Evolutionary conservation across 1,284 basidiomycete species (phyloP), one percentile per base, ranked within the genome.

Genomic region (Apiotrichum gracile): DNA sequence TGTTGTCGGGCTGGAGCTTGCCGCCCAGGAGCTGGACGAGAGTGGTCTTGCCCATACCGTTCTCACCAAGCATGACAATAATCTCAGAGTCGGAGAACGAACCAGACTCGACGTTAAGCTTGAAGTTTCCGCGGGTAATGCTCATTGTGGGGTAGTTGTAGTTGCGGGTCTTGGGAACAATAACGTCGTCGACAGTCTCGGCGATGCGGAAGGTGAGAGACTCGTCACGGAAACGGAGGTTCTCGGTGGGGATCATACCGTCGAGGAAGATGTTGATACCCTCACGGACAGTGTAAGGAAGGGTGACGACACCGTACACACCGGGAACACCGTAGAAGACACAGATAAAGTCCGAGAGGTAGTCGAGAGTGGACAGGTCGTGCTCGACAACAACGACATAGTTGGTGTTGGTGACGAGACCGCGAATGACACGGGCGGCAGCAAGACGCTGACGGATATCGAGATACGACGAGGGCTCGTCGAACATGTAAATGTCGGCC

Each of bases 211-310:
- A 97, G 5, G 88, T 85, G 19, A 97, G 80, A 1, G 88, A 88
- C 66, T 96, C 93, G 63, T 96, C 85, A 47, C 92, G 85, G 84
- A 97, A 97, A 55, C 93, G 89, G 67, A 97, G 74, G 76, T 97
- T 97, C 75, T 97, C 92, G n/a, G 93, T 96, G 7, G 93, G 93
- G 64, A 97, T 91, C 78, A 91, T 91, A 49, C 92, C 92, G 69
- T 97, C 93, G 54, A 97, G 79, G 83, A 97, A 97, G 67, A 96
- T 96, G 78, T 97, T 97, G 79, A 97, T 96, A 64, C 92, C 92
- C 86, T 97, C 93, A 61, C 93, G 85, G 54, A 96, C 91, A 29
- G 92, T 94, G 73, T 85, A 91, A 38, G 92, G 92, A 88, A 97
- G 91, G 4, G 92, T 97, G 10, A 97, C 93, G 45, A 97, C 93